Base-by-base conservation (phyloP, 2,329 filamentous ascomycete species). In the Pseudovirgaria hyperparasitica region DNA sequence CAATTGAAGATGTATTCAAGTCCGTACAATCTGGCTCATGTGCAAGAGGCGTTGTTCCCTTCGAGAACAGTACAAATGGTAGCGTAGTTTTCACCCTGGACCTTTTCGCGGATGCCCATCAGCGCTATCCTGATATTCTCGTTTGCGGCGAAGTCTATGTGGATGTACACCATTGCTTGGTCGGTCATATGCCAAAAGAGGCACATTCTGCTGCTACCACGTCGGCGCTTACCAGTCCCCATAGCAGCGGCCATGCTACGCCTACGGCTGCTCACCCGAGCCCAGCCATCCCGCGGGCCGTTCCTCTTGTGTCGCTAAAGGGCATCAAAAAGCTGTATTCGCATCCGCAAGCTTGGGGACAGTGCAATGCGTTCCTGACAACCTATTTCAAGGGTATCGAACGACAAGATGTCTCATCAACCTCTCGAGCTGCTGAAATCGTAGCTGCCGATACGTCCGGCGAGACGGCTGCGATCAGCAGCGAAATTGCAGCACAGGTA, bases 1-100 rank as follows among this genome's bases (percentile, higher is more conserved):
- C 57, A 27, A 70, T 71, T 40, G 52, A 56, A 40, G 82, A 90
- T 47, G 74, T 92, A 41, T 93, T 94, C 52, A 64, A 75, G 26
- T 67, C 74, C 10, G 79, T 93, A 5, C 82, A 92, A 45, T 62
- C 65, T 19, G 67, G 70, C 31, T 49, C 60, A 23, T 72, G 71
- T 1, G 56, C 67, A 27, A 76, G 76, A 30, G 90, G 86, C 39
- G 80, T 96, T 17, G 80, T 94, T 2, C 90, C 90, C 5, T 86
- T 93, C 55, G 87, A 96, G 51, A 98, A 98, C 62, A 92, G 82
- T 21, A 87, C 82, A 48, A 93, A 96, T 54, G 90, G 90, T 45
- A 77, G 79, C 29, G 90, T 98, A 26, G 74, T 90, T 30, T 81
- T 84, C 52, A 93, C 86, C 0, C 69, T 96, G 14, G 86, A 94